These are phyloP conservation scores for Penicillium glabrum DNA, from an alignment of 2,329 filamentous ascomycete species.

Conservation along the genomic window DNA sequence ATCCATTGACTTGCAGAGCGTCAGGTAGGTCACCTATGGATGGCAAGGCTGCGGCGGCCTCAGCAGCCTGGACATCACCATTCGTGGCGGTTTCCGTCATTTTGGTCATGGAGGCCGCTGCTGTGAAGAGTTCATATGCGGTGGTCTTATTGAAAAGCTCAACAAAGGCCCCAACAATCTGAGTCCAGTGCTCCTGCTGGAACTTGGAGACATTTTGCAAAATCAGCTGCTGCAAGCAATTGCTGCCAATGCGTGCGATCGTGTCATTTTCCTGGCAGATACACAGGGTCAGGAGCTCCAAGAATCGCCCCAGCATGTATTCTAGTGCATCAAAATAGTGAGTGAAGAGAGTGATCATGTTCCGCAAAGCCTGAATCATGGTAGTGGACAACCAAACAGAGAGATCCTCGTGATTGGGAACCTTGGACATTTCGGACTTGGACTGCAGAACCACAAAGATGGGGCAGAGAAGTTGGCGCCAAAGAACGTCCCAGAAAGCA, in stretches of 20 bases:
- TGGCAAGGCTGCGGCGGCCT: conserved; percentile 18
- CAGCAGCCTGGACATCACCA: conserved; percentile 24
- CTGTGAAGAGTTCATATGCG: conserved; percentile 91
- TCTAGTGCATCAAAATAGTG: conserved; percentile 96
- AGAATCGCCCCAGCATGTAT: conserved; percentile 97
- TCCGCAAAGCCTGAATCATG: conserved; percentile 96
- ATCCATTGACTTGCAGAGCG: conserved; percentile 28
- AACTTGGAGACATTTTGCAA: conserved; percentile 96
- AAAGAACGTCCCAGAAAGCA: conserved; percentile 98
- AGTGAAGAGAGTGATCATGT: conserved; percentile 98
- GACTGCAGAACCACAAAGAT: conserved; percentile 98
- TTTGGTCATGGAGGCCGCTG: conserved; percentile 57
- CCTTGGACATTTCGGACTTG: conserved; percentile 93
- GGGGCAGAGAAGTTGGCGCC: conserved; percentile 93
- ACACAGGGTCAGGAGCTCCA: conserved; percentile 90
- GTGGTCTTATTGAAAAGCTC: conserved; percentile 94
- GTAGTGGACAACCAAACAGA: conserved; percentile 99
- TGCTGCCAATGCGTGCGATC: conserved; percentile 94
- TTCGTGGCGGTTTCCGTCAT: conserved; percentile 30
- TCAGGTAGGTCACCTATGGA: conserved; percentile 22
- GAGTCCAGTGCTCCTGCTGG: conserved; percentile 79
- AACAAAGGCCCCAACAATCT: conserved; percentile 93
- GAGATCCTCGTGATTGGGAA: conserved; percentile 91
- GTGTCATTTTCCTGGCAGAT: conserved; percentile 99
- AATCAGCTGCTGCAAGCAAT: conserved; percentile 95